Evolutionary conservation across 108 stramenopile species (phyloP), one percentile per base, ranked within the genome.

Genomic region (Phaeodactylum tricornutum): DNA sequence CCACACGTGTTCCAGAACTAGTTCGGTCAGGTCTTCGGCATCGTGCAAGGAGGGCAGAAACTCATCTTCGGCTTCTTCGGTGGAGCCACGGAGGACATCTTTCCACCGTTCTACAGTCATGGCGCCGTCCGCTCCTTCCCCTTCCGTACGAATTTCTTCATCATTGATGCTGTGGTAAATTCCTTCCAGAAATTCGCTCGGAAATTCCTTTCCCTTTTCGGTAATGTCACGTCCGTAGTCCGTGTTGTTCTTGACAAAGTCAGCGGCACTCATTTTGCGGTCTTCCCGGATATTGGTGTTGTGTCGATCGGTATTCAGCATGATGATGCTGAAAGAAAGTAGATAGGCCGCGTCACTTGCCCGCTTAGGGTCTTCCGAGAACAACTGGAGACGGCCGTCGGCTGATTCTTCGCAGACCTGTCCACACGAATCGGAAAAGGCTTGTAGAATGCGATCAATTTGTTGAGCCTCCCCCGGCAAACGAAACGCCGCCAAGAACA

Each of bases 261-360:
- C 94, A 32, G 62, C 59, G 19, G 80, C 60, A 33, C 66, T 87
- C 96, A 98, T 98, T 51, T 89, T 94, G 17, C 87, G 74, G 51
- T 98, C 94, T 26, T 88, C 66, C 28, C 82, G 73, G 57, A 98
- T 96, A 54, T 93, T 93, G 36, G 90, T 78, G 52, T 98, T 98
- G 78, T 98, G 96, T 35, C 83, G 83, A 77, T 98, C 96, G 14
- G 96, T 98, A 64, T 98, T 98, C 22, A 98, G 76, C 94, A 98
- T 98, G 42, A 98, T 95, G 31, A 97, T 94, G 64, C 89, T 92
- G 55, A 94, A 97, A 4, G 81, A 79, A 15, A 97, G 71, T 16
- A 97, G 73, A 45, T 90, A 97, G 2, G 94, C 93, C 21, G 93
- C 84, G 64, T 97, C 96, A 51, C 74, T 77, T 14, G 83, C 82